Conservation (phyloP, 371 early-diverging fungal genomes). For the Phascolomyces articulosus region DNA sequence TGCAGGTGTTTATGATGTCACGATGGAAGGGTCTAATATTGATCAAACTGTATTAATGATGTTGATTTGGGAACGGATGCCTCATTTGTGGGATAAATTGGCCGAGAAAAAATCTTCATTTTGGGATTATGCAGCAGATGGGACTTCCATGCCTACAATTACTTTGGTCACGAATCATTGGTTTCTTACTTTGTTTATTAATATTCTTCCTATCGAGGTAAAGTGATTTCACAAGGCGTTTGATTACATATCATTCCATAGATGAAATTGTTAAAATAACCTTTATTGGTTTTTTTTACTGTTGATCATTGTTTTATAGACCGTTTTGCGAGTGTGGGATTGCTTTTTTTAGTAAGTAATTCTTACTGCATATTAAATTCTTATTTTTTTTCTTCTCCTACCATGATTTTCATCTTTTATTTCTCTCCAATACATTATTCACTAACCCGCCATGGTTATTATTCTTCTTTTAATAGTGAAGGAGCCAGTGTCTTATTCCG, state of each 20-base stretch:
- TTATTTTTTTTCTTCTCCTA: neutral
- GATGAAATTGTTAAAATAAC: too few relatives aligned
- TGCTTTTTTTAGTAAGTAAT: constrained; percentile 69
- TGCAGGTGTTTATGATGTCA: constrained; percentile 72
- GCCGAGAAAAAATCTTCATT: constrained; percentile 39
- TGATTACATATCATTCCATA: too few relatives aligned
- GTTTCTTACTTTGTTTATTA: constrained; percentile 84
- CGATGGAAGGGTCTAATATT: constrained; percentile 74
- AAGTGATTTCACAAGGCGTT: too few relatives aligned
- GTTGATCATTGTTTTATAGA: constrained; percentile 30
- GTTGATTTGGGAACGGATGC: constrained; percentile 57
- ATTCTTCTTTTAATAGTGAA: constrained; percentile 39
- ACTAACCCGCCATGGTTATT: neutral
- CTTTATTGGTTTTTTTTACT: too few relatives aligned
- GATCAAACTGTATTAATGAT: constrained; percentile 76
- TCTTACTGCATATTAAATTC: neutral
- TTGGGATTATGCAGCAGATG: constrained; percentile 54
- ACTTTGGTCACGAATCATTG: constrained; percentile 83
- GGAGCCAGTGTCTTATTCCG: constrained; percentile 77
- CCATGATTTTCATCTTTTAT: neutral
- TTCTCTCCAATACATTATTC: neutral
- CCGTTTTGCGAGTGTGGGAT: constrained; percentile 81
- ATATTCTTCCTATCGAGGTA: constrained; percentile 78
- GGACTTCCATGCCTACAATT: constrained; percentile 61
- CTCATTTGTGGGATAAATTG: constrained; percentile 52